Conservation (phyloP, 768 basidiomycete genomes). For the Termitomyces sp. region DNA sequence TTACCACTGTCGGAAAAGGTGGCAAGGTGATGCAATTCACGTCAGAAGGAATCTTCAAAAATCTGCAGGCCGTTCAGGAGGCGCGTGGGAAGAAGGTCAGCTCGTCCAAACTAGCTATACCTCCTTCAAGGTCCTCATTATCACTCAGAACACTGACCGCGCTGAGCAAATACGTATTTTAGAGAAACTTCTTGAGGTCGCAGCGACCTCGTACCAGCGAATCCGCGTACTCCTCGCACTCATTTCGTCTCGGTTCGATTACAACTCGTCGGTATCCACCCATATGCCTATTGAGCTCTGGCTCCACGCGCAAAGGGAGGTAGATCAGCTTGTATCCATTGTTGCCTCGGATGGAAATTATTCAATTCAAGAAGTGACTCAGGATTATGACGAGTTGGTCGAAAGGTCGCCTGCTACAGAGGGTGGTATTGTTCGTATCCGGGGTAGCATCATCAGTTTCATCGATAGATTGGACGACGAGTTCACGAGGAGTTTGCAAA, state of each 20-base stretch:
- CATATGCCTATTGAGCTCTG: constrained; percentile 94
- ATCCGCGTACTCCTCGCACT: constrained; percentile 93
- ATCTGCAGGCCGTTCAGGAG: constrained; percentile 85
- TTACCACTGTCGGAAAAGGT: constrained; percentile 88
- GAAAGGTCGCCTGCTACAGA: constrained; percentile 78
- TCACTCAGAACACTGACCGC: constrained; percentile 87
- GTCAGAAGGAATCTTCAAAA: constrained; percentile 86
- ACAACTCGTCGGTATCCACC: constrained; percentile 79
- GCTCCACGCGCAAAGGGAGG: constrained; percentile 80
- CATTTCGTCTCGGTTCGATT: constrained; percentile 94
- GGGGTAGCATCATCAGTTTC: constrained; percentile 94
- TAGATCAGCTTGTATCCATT: constrained; percentile 82
- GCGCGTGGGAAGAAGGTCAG: constrained; percentile 92
- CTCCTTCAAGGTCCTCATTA: background rate
- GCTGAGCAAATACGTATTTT: constrained; percentile 90
- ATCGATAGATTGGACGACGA: constrained; percentile 97
- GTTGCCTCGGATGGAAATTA: constrained; percentile 69
- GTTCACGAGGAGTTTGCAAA: constrained; percentile 95
- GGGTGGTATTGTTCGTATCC: constrained; percentile 74
- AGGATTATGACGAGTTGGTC: constrained; percentile 86
- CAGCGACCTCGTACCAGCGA: constrained; percentile 83
- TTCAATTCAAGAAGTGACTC: constrained; percentile 78
- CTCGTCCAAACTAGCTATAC: background rate
- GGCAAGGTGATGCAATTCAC: constrained; percentile 81
- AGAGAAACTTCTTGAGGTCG: constrained; percentile 79